These are phyloP conservation scores for Panicum miliaceum DNA, from an alignment of 176 grass and related monocot species.

Conservation along the genomic window DNA sequence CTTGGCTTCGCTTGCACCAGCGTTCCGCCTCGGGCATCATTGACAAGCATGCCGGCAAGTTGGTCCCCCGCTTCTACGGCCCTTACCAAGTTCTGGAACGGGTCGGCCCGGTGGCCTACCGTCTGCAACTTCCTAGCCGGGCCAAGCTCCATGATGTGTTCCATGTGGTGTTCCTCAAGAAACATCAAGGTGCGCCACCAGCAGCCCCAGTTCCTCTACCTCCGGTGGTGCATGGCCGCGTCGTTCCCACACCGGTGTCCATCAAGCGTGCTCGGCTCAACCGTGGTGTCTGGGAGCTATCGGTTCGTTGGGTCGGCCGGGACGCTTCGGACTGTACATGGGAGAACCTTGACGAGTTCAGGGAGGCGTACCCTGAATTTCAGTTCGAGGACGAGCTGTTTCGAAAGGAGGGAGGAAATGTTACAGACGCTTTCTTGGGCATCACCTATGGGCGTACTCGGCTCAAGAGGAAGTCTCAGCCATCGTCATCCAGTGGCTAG, in stretches of 20 bases:
- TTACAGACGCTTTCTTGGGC: neutral
- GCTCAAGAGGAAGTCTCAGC: no score
- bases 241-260: neutral
- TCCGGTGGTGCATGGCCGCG: neutral
- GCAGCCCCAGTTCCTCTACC: neutral
- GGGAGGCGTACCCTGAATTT: neutral
- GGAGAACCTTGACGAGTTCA: neutral
- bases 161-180: neutral
- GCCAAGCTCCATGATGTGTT: neutral
- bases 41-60: neutral
- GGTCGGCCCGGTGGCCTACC: neutral
- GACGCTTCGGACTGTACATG: neutral
- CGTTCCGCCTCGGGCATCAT: neutral
- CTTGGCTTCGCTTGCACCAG: neutral
- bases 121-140: neutral
- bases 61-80: neutral
- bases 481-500: no score
- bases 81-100: neutral
- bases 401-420: neutral
- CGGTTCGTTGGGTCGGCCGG: neutral
- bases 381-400: neutral
- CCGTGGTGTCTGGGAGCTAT: neutral
- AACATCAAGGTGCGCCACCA: neutral
- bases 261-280: neutral
- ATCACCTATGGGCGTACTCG: no score